Conservation (phyloP, 2,329 filamentous ascomycete species). For the Dothiorella sarmentorum region DNA sequence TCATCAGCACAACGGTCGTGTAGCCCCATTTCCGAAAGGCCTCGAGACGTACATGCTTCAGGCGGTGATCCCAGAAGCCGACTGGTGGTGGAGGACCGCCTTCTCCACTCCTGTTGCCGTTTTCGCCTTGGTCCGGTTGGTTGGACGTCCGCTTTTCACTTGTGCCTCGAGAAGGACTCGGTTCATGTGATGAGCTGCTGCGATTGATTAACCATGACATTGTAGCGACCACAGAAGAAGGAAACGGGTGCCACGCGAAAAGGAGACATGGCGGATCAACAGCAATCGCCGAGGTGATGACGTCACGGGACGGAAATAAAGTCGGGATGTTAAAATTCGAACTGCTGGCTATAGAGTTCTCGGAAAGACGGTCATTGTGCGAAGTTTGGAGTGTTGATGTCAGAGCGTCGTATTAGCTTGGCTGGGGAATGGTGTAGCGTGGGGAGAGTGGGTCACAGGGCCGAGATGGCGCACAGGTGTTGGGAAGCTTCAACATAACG, state of each 20-base stretch:
- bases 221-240: not conserved
- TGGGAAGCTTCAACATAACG: too few species aligned
- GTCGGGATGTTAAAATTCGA: not conserved
- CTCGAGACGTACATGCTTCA: conserved; percentile 39
- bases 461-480: too few species aligned
- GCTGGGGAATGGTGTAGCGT: not conserved
- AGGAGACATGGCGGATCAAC: not conserved
- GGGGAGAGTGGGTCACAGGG: too few species aligned
- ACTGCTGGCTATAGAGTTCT: not conserved
- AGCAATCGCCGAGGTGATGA: not conserved
- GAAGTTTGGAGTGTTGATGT: not conserved
- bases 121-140: not conserved
- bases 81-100: conserved; percentile 33
- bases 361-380: not conserved
- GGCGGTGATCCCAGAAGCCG: conserved; percentile 45
- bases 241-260: not conserved
- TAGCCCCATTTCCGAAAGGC: conserved; percentile 41
- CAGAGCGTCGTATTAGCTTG: not conserved
- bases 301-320: not conserved
- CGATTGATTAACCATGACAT: not conserved
- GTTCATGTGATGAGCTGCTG: not conserved
- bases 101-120: not conserved
- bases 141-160: not conserved
- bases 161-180: not conserved
- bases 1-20: conserved; percentile 50